Evolutionary conservation across 495 filamentous ascomycete species (phyloP).

Genomic region (Daldinia concentrica): DNA sequence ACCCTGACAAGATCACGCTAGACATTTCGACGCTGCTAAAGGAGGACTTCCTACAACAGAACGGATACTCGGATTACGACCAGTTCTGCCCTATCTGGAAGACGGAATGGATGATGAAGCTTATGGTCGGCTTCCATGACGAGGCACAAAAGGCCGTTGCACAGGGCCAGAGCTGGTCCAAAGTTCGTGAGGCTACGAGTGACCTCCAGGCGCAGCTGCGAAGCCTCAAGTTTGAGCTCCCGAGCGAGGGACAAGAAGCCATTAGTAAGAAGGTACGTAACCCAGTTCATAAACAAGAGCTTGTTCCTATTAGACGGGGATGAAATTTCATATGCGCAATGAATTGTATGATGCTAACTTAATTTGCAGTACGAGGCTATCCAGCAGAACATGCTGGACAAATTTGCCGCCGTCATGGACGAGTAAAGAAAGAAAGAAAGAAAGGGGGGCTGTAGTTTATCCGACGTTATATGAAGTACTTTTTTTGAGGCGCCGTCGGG

Average conservation of each 20-base stretch:
- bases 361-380: slow-evolving; percentile 82
- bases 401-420: slow-evolving; percentile 92
- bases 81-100: slow-evolving; percentile 99
- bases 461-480: neutral
- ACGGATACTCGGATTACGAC: slow-evolving; percentile 98
- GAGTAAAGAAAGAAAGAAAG: slow-evolving; percentile 66
- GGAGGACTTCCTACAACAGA: slow-evolving; percentile 99
- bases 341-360: slow-evolving; percentile 16
- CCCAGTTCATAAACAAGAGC: neutral
- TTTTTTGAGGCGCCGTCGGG: neutral
- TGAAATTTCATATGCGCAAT: slow-evolving; percentile 17
- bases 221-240: slow-evolving; percentile 96
- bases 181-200: slow-evolving; percentile 87
- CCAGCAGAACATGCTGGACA: slow-evolving; percentile 89
- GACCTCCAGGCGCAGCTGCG: slow-evolving; percentile 85
- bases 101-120: slow-evolving; percentile 99
- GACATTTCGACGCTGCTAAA: slow-evolving; percentile 93
- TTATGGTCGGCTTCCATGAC: slow-evolving; percentile 97
- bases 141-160: slow-evolving; percentile 95
- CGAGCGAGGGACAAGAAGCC: slow-evolving; percentile 76
- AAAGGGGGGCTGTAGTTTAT: neutral
- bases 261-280: slow-evolving; percentile 77
- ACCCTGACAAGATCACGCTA: slow-evolving; percentile 97
- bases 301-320: neutral
- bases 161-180: slow-evolving; percentile 88